Evolutionary conservation across 176 grass and related monocot species (phyloP).

Genomic region (Eragrostis nindensis): DNA sequence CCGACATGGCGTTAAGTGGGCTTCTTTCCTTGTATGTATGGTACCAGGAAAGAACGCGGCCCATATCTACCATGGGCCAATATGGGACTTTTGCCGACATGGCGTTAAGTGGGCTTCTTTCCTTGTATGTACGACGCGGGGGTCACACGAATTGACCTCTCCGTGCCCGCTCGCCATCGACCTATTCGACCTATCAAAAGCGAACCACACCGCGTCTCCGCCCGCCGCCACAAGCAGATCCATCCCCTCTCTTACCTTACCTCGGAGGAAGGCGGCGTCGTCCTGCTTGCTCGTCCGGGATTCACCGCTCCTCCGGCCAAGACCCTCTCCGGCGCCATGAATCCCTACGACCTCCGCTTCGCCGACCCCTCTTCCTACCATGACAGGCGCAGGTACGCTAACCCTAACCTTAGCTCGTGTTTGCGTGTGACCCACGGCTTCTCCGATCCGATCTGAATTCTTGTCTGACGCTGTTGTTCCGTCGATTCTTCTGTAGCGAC

Average conservation of each 20-base stretch:
- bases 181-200: constrained; percentile 24
- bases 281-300: neutral
- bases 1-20: constrained; percentile 11
- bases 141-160: constrained; percentile 13
- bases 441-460: constrained; percentile 12
- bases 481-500: constrained; percentile 26
- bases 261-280: constrained; percentile 28
- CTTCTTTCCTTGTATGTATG: neutral
- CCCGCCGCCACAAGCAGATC: constrained; percentile 48
- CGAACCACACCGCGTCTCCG: constrained; percentile 25
- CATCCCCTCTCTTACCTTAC: neutral
- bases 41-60: no score
- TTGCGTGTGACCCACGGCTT: neutral
- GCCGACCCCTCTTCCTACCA: constrained; percentile 91
- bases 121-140: neutral
- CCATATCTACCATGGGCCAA: no score
- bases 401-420: constrained; percentile 22
- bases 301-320: constrained; percentile 10
- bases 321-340: constrained; percentile 49
- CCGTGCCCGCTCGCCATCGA: constrained; percentile 1
- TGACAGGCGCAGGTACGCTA: constrained; percentile 76
- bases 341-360: constrained; percentile 75
- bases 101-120: constrained; percentile 3
- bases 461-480: neutral
- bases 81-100: no score